Evolutionary conservation across 2,329 filamentous ascomycete species (phyloP), one percentile per base, ranked within the genome.

Genomic region (Ophiostoma piceae): DNA sequence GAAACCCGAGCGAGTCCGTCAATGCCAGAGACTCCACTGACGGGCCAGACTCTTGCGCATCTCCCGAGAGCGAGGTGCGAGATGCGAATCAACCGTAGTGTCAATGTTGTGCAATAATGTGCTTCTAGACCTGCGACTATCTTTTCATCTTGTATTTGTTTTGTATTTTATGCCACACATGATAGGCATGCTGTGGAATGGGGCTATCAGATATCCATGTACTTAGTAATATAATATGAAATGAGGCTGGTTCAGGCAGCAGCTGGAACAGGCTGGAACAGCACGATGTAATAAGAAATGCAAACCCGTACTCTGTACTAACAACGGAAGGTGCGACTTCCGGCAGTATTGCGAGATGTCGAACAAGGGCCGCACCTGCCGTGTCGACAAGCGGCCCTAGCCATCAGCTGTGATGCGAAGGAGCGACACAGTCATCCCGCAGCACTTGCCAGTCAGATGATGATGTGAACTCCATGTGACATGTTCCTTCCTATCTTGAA

Each of bases 1-100:
- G 22, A n/a, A 57, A 57, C 51, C 22, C n/a, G 9, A 57, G 51
- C 51, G 16, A 47, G 22, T 22, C 51, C n/a, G 51, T 26, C 22
- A n/a, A 57, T 57, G 51, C n/a, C 51, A 57, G 9, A 16, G 9
- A 26, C 51, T 14, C 51, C 51, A 57, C 51, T 57, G 22, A 12
- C 51, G 51, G 51, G 51, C 51, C 22, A 57, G 51, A 57, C 51
- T 57, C 22, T 57, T 57, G 51, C 51, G 51, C 51, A 57, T 57
- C 51, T 57, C 51, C 51, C 51, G 51, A 57, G 51, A 57, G n/a
- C 51, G 51, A 57, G 51, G 51, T 29, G 43, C 43, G 16, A 47
- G 14, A 16, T 47, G 43, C 43, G 16, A 19, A 16, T 19, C 19
- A 47, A 19, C 19, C 19, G 16, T n/a, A 47, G 3, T 19, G 43